Evolutionary conservation across 2,329 filamentous ascomycete genomes (phyloP).

Genomic region (Gaeumannomyces tritici): DNA sequence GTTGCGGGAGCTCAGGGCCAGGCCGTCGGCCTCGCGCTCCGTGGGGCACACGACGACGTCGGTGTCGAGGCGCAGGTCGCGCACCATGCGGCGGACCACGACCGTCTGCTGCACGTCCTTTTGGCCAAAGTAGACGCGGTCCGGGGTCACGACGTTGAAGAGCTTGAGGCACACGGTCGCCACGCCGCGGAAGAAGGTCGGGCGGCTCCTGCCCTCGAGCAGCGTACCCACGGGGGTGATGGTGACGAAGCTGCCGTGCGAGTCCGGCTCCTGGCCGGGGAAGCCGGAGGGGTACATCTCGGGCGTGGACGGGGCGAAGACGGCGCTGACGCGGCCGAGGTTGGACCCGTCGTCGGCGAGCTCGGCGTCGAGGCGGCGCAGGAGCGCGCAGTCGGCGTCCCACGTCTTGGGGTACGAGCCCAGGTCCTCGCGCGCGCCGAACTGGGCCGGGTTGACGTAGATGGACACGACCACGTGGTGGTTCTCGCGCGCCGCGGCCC

Average conservation of each 20-base stretch:
- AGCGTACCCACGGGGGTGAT: conserved; percentile 76
- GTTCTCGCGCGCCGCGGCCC: conserved; percentile 73
- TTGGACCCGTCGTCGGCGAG: conserved; percentile 52
- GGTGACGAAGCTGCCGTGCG: conserved; percentile 80
- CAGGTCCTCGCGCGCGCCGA: conserved; percentile 81
- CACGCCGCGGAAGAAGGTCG: conserved; percentile 93
- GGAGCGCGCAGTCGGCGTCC: conserved; percentile 60
- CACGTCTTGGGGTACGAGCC: conserved; percentile 85
- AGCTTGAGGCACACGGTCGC: conserved; percentile 94
- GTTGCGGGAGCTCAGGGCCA: conserved; percentile 89
- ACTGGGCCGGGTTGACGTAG: conserved; percentile 96
- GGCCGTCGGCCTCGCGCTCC: conserved; percentile 65
- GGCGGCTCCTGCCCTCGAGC: conserved; percentile 75
- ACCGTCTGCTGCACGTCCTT: conserved; percentile 97
- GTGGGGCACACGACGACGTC: conserved; percentile 68
- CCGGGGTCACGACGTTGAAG: conserved; percentile 72
- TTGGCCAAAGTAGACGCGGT: conserved; percentile 86
- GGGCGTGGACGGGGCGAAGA: conserved; percentile 75
- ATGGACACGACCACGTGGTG: conserved; percentile 83
- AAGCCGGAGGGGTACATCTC: conserved; percentile 83
- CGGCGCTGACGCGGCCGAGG: conserved; percentile 62
- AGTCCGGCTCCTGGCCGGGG: conserved; percentile 62
- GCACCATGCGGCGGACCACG: conserved; percentile 75
- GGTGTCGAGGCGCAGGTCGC: conserved; percentile 74
- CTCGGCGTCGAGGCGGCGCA: conserved; percentile 61